These are phyloP conservation scores for Aspergillus persii DNA, from an alignment of 2,329 filamentous ascomycete species.

Conservation along the genomic window DNA sequence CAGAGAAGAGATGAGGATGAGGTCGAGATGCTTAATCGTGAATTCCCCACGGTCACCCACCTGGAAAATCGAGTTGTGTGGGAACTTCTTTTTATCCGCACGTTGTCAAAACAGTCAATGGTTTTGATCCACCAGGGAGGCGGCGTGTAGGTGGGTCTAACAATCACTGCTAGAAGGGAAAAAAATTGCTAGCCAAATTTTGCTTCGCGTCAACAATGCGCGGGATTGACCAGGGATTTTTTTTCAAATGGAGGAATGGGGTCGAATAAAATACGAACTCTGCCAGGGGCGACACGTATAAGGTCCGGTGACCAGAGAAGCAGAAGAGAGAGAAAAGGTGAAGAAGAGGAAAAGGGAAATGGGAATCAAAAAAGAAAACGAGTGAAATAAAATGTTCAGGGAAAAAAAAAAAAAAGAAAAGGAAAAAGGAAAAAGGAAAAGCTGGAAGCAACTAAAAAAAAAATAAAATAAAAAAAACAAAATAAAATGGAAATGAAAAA, in stretches of 20 bases:
- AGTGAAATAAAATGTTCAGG: conserved; percentile 12
- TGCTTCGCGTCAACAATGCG: conserved; percentile 37
- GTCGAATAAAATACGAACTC: conserved; percentile 15
- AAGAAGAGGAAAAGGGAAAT: conserved; percentile 13
- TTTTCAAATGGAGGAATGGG: conserved; percentile 14
- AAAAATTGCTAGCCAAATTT: conserved; percentile 25
- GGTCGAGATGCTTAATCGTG: conserved; percentile 34
- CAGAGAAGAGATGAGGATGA: conserved; percentile 26
- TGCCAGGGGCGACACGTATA: conserved; percentile 19
- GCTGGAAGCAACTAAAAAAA: conserved; percentile 6
- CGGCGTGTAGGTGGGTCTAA: conserved; percentile 41
- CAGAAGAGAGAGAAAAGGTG: conserved; percentile 16
- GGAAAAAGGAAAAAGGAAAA: conserved; percentile 10
- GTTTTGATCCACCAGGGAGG: conserved; percentile 41
- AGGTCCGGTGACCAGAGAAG: conserved; percentile 11
- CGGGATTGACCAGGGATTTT: conserved; percentile 21
- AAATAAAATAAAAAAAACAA: conserved; percentile 9
- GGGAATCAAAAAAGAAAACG: conserved; percentile 14
- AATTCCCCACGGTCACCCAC: conserved; percentile 44
- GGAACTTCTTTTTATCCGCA: conserved; percentile 43
- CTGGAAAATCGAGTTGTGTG: conserved; percentile 36
- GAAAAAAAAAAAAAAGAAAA: conserved; percentile 17
- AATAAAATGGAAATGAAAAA: conserved; percentile 6
- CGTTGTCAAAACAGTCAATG: conserved; percentile 39
- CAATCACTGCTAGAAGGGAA: conserved; percentile 32